Evolutionary conservation across 345 rosid species (phyloP).

Genomic region (Gossypium thurberi): DNA sequence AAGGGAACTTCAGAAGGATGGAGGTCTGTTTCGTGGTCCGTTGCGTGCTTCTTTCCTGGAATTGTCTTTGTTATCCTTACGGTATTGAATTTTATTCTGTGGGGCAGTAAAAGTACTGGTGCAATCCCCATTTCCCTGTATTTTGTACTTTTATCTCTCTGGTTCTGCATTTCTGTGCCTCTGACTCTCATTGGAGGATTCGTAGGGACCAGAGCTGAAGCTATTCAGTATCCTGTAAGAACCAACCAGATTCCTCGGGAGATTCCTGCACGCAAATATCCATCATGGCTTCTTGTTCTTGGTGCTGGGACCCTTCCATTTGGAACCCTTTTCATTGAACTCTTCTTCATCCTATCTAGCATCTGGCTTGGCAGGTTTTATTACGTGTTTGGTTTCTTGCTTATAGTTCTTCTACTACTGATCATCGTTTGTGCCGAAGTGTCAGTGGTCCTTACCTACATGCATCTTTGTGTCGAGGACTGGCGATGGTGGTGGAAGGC

Average conservation of each 20-base stretch:
- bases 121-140: conserved; percentile 71
- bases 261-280: conserved; percentile 74
- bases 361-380: conserved; percentile 82
- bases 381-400: conserved; percentile 70
- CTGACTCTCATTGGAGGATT: conserved; percentile 76
- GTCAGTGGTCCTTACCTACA: conserved; percentile 71
- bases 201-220: conserved; percentile 63
- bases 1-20: conserved; percentile 78
- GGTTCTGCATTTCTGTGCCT: conserved; percentile 82
- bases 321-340: conserved; percentile 72
- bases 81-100: conserved; percentile 55
- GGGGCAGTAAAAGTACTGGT: conserved; percentile 77
- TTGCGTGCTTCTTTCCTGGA: conserved; percentile 78
- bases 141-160: conserved; percentile 55
- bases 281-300: conserved; percentile 81
- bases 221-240: conserved; percentile 59
- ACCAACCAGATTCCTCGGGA: conserved; percentile 80
- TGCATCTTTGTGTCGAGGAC: conserved; percentile 83
- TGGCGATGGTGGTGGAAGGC: conserved; percentile 98
- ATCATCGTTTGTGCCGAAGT: conserved; percentile 71
- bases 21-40: conserved; percentile 66
- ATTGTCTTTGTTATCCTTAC: conserved; percentile 67
- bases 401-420: conserved; percentile 54
- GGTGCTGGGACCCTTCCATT: conserved; percentile 86
- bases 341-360: conserved; percentile 78